Evolutionary conservation across 2,329 filamentous ascomycete species (phyloP).

Genomic region (Sarocladiaceae sp.): DNA sequence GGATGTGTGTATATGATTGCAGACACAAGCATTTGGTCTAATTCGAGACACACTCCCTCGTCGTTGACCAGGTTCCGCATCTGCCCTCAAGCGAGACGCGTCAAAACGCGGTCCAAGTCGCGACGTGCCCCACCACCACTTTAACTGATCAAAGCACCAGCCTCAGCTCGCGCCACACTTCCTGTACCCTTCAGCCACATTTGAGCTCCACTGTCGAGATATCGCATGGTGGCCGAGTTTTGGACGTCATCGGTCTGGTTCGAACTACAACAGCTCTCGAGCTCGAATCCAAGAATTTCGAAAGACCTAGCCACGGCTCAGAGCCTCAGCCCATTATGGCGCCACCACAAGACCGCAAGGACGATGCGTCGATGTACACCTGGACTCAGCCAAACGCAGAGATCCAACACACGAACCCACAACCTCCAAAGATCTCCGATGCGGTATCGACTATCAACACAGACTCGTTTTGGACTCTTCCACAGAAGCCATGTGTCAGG

Average conservation of each 20-base stretch:
- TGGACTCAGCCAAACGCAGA: background rate
- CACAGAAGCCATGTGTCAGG: conserved; percentile 76
- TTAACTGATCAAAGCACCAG: conserved; percentile 5
- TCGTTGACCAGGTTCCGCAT: conserved; percentile 2
- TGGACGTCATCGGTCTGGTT: conserved; percentile 3
- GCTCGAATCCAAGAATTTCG: background rate
- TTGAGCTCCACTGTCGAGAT: background rate
- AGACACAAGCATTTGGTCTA: background rate
- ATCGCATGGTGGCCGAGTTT: background rate
- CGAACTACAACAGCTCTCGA: background rate
- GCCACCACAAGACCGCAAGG: background rate
- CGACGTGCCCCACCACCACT: conserved; percentile 10
- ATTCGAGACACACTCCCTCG: background rate
- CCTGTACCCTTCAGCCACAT: background rate
- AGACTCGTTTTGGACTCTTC: conserved; percentile 64
- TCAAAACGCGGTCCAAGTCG: conserved; percentile 11
- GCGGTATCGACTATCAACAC: conserved; percentile 61
- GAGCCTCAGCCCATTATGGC: background rate
- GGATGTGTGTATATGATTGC: background rate
- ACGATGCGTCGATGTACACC: conserved; percentile 5
- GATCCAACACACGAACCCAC: conserved; percentile 2
- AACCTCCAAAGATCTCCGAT: conserved; percentile 41
- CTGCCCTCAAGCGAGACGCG: conserved; percentile 11
- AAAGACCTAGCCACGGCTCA: background rate
- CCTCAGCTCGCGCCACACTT: conserved; percentile 5